Evolutionary conservation across 2,329 filamentous ascomycete genomes (phyloP).

Genomic region (Scytalidium lignicola): DNA sequence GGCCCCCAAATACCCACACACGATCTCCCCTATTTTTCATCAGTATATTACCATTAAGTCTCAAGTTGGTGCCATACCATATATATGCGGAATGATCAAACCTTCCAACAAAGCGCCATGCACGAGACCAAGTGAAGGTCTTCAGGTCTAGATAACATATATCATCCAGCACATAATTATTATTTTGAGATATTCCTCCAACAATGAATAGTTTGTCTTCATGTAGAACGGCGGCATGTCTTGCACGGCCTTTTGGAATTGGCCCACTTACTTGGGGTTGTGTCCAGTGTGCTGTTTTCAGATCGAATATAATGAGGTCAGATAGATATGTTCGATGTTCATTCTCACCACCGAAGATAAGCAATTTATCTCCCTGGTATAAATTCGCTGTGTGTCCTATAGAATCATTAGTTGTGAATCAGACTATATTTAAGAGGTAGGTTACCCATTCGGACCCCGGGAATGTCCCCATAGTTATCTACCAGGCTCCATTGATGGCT

Average conservation of each 20-base stretch:
- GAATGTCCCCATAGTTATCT: constrained; percentile 98
- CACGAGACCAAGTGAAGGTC: constrained; percentile 94
- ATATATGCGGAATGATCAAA: constrained; percentile 96
- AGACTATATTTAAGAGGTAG: background rate
- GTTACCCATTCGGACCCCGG: constrained; percentile 91
- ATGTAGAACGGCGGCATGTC: constrained; percentile 86
- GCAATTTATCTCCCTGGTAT: constrained; percentile 89
- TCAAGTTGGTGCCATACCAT: constrained; percentile 48
- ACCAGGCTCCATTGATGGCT: constrained; percentile 92
- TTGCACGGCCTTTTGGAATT: constrained; percentile 81
- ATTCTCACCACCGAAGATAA: constrained; percentile 97
- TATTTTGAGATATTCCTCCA: constrained; percentile 90
- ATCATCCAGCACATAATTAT: constrained; percentile 89
- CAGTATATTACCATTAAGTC: constrained; percentile 8
- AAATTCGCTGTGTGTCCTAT: constrained; percentile 89
- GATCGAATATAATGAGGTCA: constrained; percentile 92
- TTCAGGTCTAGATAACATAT: constrained; percentile 96
- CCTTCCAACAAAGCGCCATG: constrained; percentile 90
- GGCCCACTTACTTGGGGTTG: constrained; percentile 82
- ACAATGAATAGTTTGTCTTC: constrained; percentile 96
- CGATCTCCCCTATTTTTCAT: constrained; percentile 55
- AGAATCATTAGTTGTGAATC: constrained; percentile 2
- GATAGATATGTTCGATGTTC: constrained; percentile 94
- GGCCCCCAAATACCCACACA: constrained; percentile 93
- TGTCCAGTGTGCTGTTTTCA: constrained; percentile 92